phyloP scores from a whole-genome alignment of 2,329 filamentous ascomycete genomes.

The Arthroderma sp. region DNA sequence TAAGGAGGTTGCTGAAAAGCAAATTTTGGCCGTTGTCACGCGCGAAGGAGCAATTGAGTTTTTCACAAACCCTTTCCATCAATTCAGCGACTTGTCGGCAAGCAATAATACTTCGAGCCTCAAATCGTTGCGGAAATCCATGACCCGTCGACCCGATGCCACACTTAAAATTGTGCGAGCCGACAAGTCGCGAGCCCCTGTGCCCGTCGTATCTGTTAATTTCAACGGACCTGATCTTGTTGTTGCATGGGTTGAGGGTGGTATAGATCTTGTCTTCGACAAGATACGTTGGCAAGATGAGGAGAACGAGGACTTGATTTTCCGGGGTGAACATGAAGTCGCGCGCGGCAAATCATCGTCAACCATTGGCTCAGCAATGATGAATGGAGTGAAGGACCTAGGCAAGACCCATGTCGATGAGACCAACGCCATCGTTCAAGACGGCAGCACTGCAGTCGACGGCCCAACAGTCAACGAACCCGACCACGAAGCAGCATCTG shows the following conservation, averaged over 20 bases:
- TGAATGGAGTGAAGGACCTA: slow-evolving; percentile 40
- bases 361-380: slow-evolving; percentile 33
- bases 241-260: slow-evolving; percentile 37
- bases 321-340: slow-evolving; percentile 34
- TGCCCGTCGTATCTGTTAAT: slow-evolving; percentile 31
- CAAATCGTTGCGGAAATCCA: slow-evolving; percentile 33
- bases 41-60: slow-evolving; percentile 37
- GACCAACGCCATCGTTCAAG: slow-evolving; percentile 40
- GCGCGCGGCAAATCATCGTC: slow-evolving; percentile 30
- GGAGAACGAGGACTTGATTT: slow-evolving; percentile 30
- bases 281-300: slow-evolving; percentile 35
- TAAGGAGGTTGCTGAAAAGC: slow-evolving; percentile 6
- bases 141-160: slow-evolving; percentile 33
- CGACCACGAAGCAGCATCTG: slow-evolving; percentile 20
- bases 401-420: slow-evolving; percentile 45
- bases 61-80: slow-evolving; percentile 36
- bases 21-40: slow-evolving; percentile 34
- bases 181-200: slow-evolving; percentile 25
- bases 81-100: slow-evolving; percentile 15
- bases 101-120: slow-evolving; percentile 24
- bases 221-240: slow-evolving; percentile 35
- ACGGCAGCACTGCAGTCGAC: slow-evolving; percentile 34
- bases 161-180: slow-evolving; percentile 32
- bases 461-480: slow-evolving; percentile 14
- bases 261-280: slow-evolving; percentile 38